Evolutionary conservation across 1,139 yeast genomes (phyloP).

Genomic region (Debaryomycetaceae sp.): DNA sequence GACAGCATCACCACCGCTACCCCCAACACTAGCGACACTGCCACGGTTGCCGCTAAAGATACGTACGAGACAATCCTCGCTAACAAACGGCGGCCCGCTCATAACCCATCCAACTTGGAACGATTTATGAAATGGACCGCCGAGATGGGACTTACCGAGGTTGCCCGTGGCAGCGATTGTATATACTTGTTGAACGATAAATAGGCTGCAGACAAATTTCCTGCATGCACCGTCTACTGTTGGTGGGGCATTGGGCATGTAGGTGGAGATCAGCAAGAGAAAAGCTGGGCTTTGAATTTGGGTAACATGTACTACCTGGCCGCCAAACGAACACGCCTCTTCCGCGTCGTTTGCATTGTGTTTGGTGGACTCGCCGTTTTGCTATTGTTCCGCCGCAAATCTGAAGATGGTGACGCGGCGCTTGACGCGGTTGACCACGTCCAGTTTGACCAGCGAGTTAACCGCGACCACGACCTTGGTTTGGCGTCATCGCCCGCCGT

Average conservation of each 20-base stretch:
- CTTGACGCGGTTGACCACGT: neutral
- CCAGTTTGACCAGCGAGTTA: constrained; percentile 4
- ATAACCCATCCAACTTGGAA: constrained; percentile 7
- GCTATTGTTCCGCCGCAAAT: constrained; percentile 4
- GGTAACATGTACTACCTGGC: constrained; percentile 4
- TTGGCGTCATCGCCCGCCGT: neutral
- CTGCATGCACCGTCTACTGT: constrained; percentile 2
- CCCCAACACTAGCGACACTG: too few species aligned
- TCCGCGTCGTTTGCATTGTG: constrained; percentile 9
- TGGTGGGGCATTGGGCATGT: too few species aligned
- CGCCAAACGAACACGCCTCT: constrained; percentile 9
- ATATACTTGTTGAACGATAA: constrained; percentile 15
- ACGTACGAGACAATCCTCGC: constrained; percentile 17
- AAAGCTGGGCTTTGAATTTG: too few species aligned
- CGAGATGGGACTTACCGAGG: constrained; percentile 25
- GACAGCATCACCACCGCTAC: too few species aligned
- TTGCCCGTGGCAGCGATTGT: constrained; percentile 21
- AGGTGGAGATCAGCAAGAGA: too few species aligned
- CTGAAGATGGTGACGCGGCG: neutral
- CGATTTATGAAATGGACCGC: constrained; percentile 23
- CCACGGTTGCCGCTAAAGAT: too few species aligned
- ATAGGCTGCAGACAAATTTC: constrained; percentile 6
- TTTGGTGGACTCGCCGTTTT: constrained; percentile 9
- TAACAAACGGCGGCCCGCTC: too few species aligned
- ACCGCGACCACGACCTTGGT: constrained; percentile 4